These are phyloP conservation scores for Raffaelea albimanens DNA, from an alignment of 2,329 filamentous ascomycete genomes.

Conservation along the genomic window DNA sequence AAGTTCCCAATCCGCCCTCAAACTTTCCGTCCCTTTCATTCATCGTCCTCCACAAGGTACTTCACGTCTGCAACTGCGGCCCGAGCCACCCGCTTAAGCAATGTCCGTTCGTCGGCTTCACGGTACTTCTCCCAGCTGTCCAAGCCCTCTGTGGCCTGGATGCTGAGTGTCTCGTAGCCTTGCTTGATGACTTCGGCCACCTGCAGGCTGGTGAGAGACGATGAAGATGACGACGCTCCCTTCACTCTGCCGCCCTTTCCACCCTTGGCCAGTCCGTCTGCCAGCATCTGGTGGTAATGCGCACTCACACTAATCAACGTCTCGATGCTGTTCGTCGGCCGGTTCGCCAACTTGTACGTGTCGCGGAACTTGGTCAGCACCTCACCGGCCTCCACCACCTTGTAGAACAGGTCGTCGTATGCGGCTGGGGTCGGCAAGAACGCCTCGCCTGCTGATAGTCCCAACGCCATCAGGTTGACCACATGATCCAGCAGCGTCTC, in stretches of 20 bases:
- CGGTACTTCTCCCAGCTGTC: conserved; percentile 80
- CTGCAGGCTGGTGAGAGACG: conserved; percentile 69
- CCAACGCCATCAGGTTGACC: conserved; percentile 74
- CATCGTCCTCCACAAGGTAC: conserved; percentile 3
- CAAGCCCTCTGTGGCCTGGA: conserved; percentile 78
- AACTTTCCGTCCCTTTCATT: not conserved
- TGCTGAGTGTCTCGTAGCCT: conserved; percentile 89
- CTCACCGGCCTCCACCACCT: conserved; percentile 86
- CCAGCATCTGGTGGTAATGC: conserved; percentile 80
- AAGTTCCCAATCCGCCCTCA: not conserved
- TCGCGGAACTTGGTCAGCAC: conserved; percentile 73
- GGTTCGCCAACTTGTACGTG: conserved; percentile 53
- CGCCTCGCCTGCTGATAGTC: conserved; percentile 76
- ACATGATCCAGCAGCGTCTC: conserved; percentile 65
- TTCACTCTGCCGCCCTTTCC: conserved; percentile 26
- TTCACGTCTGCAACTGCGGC: conserved; percentile 57
- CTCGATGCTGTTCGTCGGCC: conserved; percentile 63
- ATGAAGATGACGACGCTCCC: conserved; percentile 29
- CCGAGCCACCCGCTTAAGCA: conserved; percentile 81
- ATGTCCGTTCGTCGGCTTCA: conserved; percentile 73
- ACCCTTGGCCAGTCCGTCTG: conserved; percentile 32
- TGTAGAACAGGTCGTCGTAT: conserved; percentile 98
- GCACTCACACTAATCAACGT: conserved; percentile 73
- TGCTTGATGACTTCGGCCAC: conserved; percentile 90
- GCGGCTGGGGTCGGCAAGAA: conserved; percentile 81